A percentile compares a stretch with the other conserved stretches of the same genome.
phyloP scores from a whole-genome alignment of 345 rosid species.

The Gossypium rotundifolium region DNA sequence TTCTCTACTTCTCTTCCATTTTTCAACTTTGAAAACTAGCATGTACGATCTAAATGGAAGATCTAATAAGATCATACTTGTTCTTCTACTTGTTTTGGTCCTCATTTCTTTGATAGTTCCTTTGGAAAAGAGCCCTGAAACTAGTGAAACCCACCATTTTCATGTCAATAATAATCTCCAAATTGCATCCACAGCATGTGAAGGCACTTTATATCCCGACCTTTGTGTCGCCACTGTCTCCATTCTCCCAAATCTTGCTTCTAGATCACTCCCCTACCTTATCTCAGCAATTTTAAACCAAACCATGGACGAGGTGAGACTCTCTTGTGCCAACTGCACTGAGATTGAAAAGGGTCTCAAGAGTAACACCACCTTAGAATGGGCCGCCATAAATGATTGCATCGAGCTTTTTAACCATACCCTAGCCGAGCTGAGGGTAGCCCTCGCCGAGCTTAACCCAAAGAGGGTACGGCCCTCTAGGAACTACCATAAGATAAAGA shows the following conservation, averaged over 20 bases:
- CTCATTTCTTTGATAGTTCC: background rate
- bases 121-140: slow-evolving; percentile 6
- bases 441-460: slow-evolving; percentile 36
- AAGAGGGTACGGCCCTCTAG: slow-evolving; percentile 13
- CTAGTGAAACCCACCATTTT: slow-evolving; percentile 15
- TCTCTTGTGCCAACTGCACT: slow-evolving; percentile 40
- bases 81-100: slow-evolving; percentile 16
- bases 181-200: slow-evolving; percentile 31
- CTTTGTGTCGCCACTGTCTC: slow-evolving; percentile 55
- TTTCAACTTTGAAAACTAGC: background rate
- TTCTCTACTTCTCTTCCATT: background rate
- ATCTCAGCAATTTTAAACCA: slow-evolving; percentile 44
- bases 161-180: slow-evolving; percentile 25
- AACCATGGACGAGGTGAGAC: slow-evolving; percentile 38
- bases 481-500: slow-evolving; percentile 41
- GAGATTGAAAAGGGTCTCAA: slow-evolving; percentile 19
- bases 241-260: slow-evolving; percentile 36
- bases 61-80: slow-evolving; percentile 6
- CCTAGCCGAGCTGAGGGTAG: slow-evolving; percentile 36
- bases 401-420: slow-evolving; percentile 50
- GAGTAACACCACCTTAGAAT: slow-evolving; percentile 29
- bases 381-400: slow-evolving; percentile 56
- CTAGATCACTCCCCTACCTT: slow-evolving; percentile 33
- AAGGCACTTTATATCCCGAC: slow-evolving; percentile 47
- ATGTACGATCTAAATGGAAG: slow-evolving; percentile 15